These are phyloP conservation scores for Dictyostelium capitatum DNA, from an alignment of 78 protist species.

Conservation along the genomic window DNA sequence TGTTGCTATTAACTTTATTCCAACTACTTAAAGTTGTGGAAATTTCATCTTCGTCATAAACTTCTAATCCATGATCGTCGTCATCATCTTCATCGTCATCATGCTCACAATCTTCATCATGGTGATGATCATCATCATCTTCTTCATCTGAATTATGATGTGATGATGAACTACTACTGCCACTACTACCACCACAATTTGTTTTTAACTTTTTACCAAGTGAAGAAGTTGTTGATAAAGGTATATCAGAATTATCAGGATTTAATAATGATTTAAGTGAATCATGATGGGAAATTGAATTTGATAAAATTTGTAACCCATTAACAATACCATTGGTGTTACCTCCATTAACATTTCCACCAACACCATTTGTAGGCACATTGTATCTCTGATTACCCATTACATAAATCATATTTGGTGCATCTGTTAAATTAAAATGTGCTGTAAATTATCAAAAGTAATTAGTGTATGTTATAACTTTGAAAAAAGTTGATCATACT, in stretches of 20 bases:
- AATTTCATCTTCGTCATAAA: background rate
- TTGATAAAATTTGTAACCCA: background rate
- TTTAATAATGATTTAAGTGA: slow-evolving; percentile 18
- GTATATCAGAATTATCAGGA: background rate
- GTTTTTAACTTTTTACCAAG: background rate
- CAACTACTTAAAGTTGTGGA: slow-evolving; percentile 5
- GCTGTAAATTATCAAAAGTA: slow-evolving; percentile 4
- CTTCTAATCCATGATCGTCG: background rate
- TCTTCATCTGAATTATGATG: background rate
- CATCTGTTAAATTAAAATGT: slow-evolving; percentile 41
- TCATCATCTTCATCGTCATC: slow-evolving; percentile 3
- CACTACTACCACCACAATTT: background rate
- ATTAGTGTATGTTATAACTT: too few relatives aligned
- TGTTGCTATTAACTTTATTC: background rate
- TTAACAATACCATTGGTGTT: too few relatives aligned
- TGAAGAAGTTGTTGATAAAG: background rate
- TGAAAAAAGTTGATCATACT: background rate
- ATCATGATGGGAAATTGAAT: background rate
- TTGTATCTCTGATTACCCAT: slow-evolving; percentile 39
- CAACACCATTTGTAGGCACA: background rate
- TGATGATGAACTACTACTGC: background rate
- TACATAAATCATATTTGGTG: slow-evolving; percentile 42
- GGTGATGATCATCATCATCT: background rate
- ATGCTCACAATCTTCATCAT: background rate
- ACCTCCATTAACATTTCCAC: background rate